A percentile compares a stretch with the other conserved stretches of the same genome.
These are phyloP conservation scores for Saturnispora zaruensis DNA, from an alignment of 805 yeast species.

Conservation along the genomic window DNA sequence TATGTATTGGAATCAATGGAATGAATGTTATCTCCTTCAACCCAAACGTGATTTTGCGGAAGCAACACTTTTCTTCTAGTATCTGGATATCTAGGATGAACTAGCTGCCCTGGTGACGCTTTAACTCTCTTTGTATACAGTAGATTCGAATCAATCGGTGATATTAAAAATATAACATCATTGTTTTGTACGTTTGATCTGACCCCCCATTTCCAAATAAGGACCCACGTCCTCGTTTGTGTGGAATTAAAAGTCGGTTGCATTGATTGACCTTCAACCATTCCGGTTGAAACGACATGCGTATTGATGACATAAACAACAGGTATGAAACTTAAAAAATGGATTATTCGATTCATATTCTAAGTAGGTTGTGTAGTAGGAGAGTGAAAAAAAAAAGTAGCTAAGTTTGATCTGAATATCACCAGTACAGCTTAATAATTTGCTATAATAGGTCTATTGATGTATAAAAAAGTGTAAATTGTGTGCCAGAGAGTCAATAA, in stretches of 20 bases:
- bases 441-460: no score
- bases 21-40: slow-evolving; percentile 85
- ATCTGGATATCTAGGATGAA: slow-evolving; percentile 56
- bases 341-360: slow-evolving; percentile 23
- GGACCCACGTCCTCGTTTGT: slow-evolving; percentile 47
- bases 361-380: neutral
- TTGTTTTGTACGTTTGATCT: slow-evolving; percentile 42
- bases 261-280: slow-evolving; percentile 79
- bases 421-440: no score
- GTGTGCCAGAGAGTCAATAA: no score
- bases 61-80: slow-evolving; percentile 53
- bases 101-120: slow-evolving; percentile 64
- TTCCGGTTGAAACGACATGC: slow-evolving; percentile 63
- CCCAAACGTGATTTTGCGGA: slow-evolving; percentile 84
- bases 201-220: slow-evolving; percentile 58
- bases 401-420: neutral
- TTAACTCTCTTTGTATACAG: slow-evolving; percentile 74
- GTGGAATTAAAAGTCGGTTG: slow-evolving; percentile 66
- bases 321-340: slow-evolving; percentile 66
- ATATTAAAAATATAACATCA: slow-evolving; percentile 68
- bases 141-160: slow-evolving; percentile 73
- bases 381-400: neutral
- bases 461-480: no score
- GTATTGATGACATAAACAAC: slow-evolving; percentile 62
- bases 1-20: slow-evolving; percentile 79